Base-by-base conservation (phyloP, 176 grass and related monocot genomes). In the Areca catechu region DNA sequence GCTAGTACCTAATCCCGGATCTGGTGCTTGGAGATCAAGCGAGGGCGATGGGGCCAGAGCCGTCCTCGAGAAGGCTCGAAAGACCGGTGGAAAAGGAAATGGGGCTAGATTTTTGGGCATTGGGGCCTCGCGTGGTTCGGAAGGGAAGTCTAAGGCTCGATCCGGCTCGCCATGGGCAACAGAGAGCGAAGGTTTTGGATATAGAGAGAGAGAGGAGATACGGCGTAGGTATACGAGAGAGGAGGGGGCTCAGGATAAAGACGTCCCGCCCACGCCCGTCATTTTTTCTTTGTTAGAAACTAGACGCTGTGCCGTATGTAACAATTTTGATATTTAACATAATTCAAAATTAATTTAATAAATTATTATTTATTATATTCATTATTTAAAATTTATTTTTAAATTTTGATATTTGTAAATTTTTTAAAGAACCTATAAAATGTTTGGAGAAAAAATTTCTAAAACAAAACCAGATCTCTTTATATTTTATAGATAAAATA, bases 181-280 rank as follows among this genome's bases (percentile, higher is more conserved):
- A 1, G 7, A 2, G 9, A 12, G 9, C 34, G 10, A 12, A 43
- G 34, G 34, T 12, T 4, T 43, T 14, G 34, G 7, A 14, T 48
- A 22, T 15, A 47, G 20, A 19, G 50, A n/a, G n/a, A n/a, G n/a
- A 28, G 56, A 22, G 22, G 23, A 14, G 24, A 37, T 43, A 43
- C 34, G 34, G 34, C 34, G 34, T 14, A 14, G 9, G 34, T 12
- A 43, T 12, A 43, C 34, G 25, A 71, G 58, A 24, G 20, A 48
- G 4, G 14, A 25, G n/a, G 23, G 54, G n/a, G n/a, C n/a, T 53
- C n/a, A 53, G 54, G 24, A 20, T 22, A 73, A 52, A 47, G 48
- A 64, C 61, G 25, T 43, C 58, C 63, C 63, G 80, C 74, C 64
- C 66, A 66, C 74, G 71, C 0, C 60, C 24, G 63, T 51, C 53